A percentile compares a stretch with the other conserved stretches of the same genome.
These are phyloP conservation scores for Podospora tetraspora DNA, from an alignment of 495 filamentous ascomycete genomes.

Conservation along the genomic window DNA sequence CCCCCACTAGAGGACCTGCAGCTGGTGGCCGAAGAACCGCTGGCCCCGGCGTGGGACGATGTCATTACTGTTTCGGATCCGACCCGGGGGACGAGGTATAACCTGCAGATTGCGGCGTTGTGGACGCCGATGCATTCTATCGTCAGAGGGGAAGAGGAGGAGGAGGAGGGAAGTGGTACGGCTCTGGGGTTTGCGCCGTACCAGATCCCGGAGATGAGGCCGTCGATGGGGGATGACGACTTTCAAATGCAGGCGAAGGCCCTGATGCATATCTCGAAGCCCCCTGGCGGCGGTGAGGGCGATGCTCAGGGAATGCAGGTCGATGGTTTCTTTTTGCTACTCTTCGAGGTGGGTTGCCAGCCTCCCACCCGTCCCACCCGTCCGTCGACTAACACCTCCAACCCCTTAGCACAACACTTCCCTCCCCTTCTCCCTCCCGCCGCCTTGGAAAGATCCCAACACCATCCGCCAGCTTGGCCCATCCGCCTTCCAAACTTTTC, in stretches of 20 bases:
- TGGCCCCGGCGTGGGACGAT: slow-evolving; percentile 42
- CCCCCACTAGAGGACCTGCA: slow-evolving; percentile 16
- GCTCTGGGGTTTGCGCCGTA: slow-evolving; percentile 24
- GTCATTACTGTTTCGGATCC: slow-evolving; percentile 26
- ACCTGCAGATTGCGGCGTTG: slow-evolving; percentile 32
- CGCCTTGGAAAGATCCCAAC: slow-evolving; percentile 32
- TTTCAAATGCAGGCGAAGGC: slow-evolving; percentile 35
- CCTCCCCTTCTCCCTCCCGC: slow-evolving; percentile 22
- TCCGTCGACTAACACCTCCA: slow-evolving; percentile 13
- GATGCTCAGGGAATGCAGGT: not conserved
- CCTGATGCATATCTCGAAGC: slow-evolving; percentile 30
- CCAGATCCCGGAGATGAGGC: slow-evolving; percentile 25
- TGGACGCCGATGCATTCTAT: slow-evolving; percentile 26
- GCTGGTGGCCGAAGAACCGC: slow-evolving; percentile 29
- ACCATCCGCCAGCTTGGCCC: slow-evolving; percentile 37
- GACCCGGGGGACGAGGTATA: slow-evolving; percentile 17
- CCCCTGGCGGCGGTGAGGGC: slow-evolving; percentile 16
- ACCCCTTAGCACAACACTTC: slow-evolving; percentile 29
- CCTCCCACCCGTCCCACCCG: too few species aligned
- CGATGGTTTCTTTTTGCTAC: slow-evolving; percentile 35
- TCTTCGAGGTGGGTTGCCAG: slow-evolving; percentile 49
- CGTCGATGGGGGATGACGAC: slow-evolving; percentile 27
- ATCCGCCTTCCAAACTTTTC: slow-evolving; percentile 36
- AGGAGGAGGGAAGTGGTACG: slow-evolving; percentile 16
- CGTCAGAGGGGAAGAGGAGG: slow-evolving; percentile 16